phyloP scores from a whole-genome alignment of 805 yeast species.

The Ogataea ganodermae region DNA sequence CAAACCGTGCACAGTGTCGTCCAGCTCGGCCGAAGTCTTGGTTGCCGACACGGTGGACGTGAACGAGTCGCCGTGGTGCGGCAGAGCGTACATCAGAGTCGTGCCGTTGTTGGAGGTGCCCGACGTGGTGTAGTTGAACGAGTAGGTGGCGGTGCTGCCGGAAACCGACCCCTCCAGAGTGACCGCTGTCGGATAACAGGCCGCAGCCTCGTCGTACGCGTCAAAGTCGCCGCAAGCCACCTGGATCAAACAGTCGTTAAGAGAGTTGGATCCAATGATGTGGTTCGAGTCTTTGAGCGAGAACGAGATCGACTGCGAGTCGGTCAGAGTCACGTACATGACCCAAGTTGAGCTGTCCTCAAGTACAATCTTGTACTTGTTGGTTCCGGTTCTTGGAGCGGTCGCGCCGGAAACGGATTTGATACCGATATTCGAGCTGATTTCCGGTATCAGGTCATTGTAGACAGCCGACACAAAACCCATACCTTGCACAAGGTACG shows the following conservation, averaged over 20 bases:
- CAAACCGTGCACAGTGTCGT: constrained; percentile 52
- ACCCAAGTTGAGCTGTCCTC: constrained; percentile 61
- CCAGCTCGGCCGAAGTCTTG: constrained; percentile 40
- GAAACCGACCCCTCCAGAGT: constrained; percentile 43
- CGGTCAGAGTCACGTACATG: constrained; percentile 56
- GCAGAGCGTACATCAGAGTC: constrained; percentile 50
- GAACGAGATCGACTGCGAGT: constrained; percentile 37
- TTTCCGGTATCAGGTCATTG: constrained; percentile 51
- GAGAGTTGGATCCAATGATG: constrained; percentile 45
- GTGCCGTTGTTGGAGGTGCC: constrained; percentile 50
- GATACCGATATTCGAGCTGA: constrained; percentile 62
- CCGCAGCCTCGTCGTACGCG: constrained; percentile 63
- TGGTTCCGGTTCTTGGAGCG: constrained; percentile 44
- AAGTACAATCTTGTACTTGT: constrained; percentile 55
- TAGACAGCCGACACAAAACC: constrained; percentile 74
- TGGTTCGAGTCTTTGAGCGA: constrained; percentile 29
- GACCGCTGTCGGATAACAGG: constrained; percentile 55
- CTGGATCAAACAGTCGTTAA: constrained; percentile 58
- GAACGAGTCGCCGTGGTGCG: constrained; percentile 50
- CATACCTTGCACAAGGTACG: constrained; percentile 79
- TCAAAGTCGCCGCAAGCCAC: constrained; percentile 50
- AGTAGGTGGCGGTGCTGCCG: constrained; percentile 41
- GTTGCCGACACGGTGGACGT: constrained; percentile 28
- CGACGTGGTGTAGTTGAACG: constrained; percentile 42
- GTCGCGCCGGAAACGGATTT: constrained; percentile 46